Evolutionary conservation across 345 rosid species (phyloP).

Genomic region (Moricandia arvensis): DNA sequence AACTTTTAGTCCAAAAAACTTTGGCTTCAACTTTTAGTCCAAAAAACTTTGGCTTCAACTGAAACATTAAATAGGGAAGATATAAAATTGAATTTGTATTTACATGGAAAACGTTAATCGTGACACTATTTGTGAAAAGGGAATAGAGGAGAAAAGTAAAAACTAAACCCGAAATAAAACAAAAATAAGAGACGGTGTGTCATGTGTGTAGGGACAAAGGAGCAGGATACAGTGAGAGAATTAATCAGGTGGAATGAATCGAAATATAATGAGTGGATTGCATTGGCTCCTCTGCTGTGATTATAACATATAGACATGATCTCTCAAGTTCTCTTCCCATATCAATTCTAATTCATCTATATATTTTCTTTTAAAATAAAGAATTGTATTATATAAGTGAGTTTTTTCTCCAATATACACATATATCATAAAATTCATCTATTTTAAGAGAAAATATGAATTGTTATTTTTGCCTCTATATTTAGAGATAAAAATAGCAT

Average conservation of each 20-base stretch:
- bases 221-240: slow-evolving; percentile 26
- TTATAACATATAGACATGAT: slow-evolving; percentile 32
- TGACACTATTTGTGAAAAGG: slow-evolving; percentile 7
- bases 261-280: no score
- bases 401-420: no score
- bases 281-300: slow-evolving; percentile 23
- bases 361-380: no score
- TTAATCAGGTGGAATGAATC: slow-evolving; percentile 24
- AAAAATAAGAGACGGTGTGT: slow-evolving; percentile 17
- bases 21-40: no score
- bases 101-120: slow-evolving; percentile 4
- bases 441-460: no score
- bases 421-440: no score
- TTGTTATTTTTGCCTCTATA: no score
- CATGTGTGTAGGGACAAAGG: slow-evolving; percentile 32
- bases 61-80: neutral
- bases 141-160: slow-evolving; percentile 13
- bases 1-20: no score
- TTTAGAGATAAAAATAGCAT: no score
- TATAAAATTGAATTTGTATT: neutral
- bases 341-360: neutral
- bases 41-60: slow-evolving; percentile 32
- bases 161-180: slow-evolving; percentile 10
- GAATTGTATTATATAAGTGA: no score
- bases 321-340: slow-evolving; percentile 23